These are phyloP conservation scores for Sherardia arvensis DNA, from an alignment of 257 asterid genomes.

Conservation along the genomic window DNA sequence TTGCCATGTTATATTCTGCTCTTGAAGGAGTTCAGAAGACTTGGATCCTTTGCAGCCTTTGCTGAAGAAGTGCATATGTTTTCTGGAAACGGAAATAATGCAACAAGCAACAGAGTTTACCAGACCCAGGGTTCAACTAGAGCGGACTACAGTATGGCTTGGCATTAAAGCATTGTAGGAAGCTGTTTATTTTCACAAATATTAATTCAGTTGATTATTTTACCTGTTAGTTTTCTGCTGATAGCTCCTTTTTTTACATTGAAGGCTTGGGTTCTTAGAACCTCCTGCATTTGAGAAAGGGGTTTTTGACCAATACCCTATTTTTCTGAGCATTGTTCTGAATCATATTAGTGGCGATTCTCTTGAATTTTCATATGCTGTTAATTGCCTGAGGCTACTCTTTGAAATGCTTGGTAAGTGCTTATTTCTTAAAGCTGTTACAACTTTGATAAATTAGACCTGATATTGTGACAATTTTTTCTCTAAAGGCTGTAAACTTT, in stretches of 20 bases:
- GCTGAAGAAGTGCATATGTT: slow-evolving; percentile 60
- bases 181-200: slow-evolving; percentile 27
- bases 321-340: slow-evolving; percentile 87
- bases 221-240: slow-evolving; percentile 18
- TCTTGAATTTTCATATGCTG: slow-evolving; percentile 79
- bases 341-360: slow-evolving; percentile 93
- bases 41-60: slow-evolving; percentile 86
- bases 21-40: slow-evolving; percentile 56
- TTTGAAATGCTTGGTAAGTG: slow-evolving; percentile 90
- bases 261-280: slow-evolving; percentile 92
- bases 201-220: slow-evolving; percentile 14
- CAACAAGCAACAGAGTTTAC: slow-evolving; percentile 34
- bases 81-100: slow-evolving; percentile 62
- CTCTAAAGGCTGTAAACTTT: slow-evolving; percentile 75
- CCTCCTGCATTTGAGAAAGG: slow-evolving; percentile 99
- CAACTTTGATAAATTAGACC: neutral
- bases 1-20: slow-evolving; percentile 11
- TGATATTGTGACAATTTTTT: slow-evolving; percentile 8
- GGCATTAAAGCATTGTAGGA: slow-evolving; percentile 98
- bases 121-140: slow-evolving; percentile 88
- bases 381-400: slow-evolving; percentile 79
- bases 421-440: slow-evolving; percentile 3
- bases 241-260: slow-evolving; percentile 23
- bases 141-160: slow-evolving; percentile 86
- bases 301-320: slow-evolving; percentile 83